Percentiles rank a stretch among this genome's conserved stretches.
Evolutionary conservation across 768 basidiomycete species (phyloP).

Genomic region (Kwoniella dejecticola): DNA sequence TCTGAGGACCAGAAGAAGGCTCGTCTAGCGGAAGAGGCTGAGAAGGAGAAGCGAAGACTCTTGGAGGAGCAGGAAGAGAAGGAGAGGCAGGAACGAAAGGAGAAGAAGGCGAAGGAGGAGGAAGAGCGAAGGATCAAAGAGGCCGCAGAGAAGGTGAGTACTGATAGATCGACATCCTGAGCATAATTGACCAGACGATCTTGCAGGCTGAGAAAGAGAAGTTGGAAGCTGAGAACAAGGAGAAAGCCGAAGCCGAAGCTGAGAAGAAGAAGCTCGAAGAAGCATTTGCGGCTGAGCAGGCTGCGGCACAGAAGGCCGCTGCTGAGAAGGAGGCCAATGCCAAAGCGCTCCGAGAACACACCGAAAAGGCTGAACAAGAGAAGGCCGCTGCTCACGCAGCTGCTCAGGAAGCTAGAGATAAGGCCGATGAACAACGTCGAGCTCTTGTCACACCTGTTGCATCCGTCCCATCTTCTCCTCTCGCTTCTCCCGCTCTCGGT

Average conservation of each 20-base stretch:
- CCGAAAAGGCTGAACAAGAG: slow-evolving; percentile 35
- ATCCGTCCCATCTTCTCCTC: slow-evolving; percentile 40
- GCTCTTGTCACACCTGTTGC: slow-evolving; percentile 35
- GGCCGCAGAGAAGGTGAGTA: slow-evolving; percentile 63
- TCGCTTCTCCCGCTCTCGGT: slow-evolving; percentile 41
- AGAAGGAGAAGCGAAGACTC: slow-evolving; percentile 38
- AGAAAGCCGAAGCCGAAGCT: slow-evolving; percentile 34
- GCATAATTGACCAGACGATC: slow-evolving; percentile 62
- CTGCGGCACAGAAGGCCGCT: slow-evolving; percentile 27
- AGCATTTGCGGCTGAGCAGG: slow-evolving; percentile 30
- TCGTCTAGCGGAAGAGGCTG: slow-evolving; percentile 42
- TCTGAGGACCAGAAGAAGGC: slow-evolving; percentile 49
- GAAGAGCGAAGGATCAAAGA: slow-evolving; percentile 54
- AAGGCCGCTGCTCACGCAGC: slow-evolving; percentile 36
- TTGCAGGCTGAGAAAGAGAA: slow-evolving; percentile 24
- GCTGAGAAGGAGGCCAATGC: slow-evolving; percentile 35
- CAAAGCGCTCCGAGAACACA: slow-evolving; percentile 22
- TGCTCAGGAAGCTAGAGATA: slow-evolving; percentile 32
- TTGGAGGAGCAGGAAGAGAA: slow-evolving; percentile 50
- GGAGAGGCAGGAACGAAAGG: slow-evolving; percentile 58
- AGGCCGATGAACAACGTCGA: slow-evolving; percentile 31
- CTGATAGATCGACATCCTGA: too few species aligned
- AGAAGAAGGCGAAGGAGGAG: slow-evolving; percentile 44
- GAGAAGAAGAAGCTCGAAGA: slow-evolving; percentile 40
- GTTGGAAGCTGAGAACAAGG: slow-evolving; percentile 35